phyloP scores from a whole-genome alignment of 768 basidiomycete genomes.

The Candolleomyces efflorescens region DNA sequence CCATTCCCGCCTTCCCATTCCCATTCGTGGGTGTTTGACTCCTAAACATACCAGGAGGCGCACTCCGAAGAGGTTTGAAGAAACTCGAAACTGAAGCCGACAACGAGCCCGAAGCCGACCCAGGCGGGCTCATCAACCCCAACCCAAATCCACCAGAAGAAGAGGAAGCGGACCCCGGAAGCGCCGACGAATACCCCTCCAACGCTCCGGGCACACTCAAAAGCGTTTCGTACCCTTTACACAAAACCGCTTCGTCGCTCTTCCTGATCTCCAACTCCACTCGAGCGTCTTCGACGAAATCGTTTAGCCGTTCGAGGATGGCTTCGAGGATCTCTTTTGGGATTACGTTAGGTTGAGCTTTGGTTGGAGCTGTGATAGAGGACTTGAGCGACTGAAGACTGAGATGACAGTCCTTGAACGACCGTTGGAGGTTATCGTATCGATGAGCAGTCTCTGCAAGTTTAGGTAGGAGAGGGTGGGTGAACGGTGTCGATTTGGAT shows the following conservation, averaged over 20 bases:
- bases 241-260: slow-evolving; percentile 65
- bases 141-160: not conserved
- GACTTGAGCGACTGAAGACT: slow-evolving; percentile 56
- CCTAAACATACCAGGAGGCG: too few relatives aligned
- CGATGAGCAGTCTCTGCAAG: slow-evolving; percentile 44
- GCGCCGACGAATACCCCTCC: slow-evolving; percentile 2
- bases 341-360: slow-evolving; percentile 10
- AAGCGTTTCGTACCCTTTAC: slow-evolving; percentile 65
- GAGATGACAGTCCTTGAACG: slow-evolving; percentile 67
- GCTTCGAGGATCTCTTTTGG: slow-evolving; percentile 37
- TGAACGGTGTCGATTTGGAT: not conserved
- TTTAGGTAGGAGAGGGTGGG: slow-evolving; percentile 39
- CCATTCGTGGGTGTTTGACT: too few relatives aligned
- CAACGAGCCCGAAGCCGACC: not conserved
- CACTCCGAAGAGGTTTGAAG: too few relatives aligned
- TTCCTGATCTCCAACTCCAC: slow-evolving; percentile 81
- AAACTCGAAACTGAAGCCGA: too few relatives aligned
- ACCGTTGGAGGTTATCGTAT: slow-evolving; percentile 56
- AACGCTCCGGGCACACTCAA: slow-evolving; percentile 54
- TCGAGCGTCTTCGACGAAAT: slow-evolving; percentile 74
- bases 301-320: slow-evolving; percentile 59
- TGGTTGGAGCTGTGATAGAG: slow-evolving; percentile 19
- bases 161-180: not conserved
- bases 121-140: not conserved
- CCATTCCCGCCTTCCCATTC: too few relatives aligned